A percentile compares a stretch with the other conserved stretches of the same genome.
Conservation (phyloP, 2,329 filamentous ascomycete species). For the Aspergillus fijiensis region DNA sequence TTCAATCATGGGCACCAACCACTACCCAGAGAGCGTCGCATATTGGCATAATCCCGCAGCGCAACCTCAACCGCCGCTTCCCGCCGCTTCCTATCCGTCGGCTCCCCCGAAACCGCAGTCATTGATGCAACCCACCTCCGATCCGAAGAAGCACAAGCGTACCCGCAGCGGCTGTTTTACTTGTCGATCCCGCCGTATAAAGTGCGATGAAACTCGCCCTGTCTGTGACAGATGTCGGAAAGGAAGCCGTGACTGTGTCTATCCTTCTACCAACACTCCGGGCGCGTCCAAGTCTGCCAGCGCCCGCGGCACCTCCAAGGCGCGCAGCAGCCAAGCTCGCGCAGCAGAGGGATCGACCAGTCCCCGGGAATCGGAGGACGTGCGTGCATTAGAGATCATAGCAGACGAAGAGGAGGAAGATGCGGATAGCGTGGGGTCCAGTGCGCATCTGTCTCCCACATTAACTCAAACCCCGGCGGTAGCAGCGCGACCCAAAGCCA, state of each 20-base stretch:
- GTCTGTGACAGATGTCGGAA: constrained; percentile 90
- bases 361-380: constrained; percentile 45
- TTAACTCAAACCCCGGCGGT: constrained; percentile 20
- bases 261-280: constrained; percentile 62
- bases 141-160: constrained; percentile 87
- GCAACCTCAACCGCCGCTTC: constrained; percentile 20
- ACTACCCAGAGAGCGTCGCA: constrained; percentile 45
- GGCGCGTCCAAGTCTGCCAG: constrained; percentile 40
- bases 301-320: constrained; percentile 45
- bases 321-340: constrained; percentile 42
- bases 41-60: constrained; percentile 43
- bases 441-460: constrained; percentile 24
- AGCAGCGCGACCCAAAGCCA: constrained; percentile 21
- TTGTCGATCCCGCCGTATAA: constrained; percentile 84
- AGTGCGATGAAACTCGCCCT: constrained; percentile 88
- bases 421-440: constrained; percentile 22
- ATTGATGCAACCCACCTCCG: constrained; percentile 40
- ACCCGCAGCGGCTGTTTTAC: constrained; percentile 94
- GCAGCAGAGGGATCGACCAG: constrained; percentile 56
- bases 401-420: constrained; percentile 47
- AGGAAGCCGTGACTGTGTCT: constrained; percentile 84
- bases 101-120: constrained; percentile 32
- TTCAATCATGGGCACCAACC: constrained; percentile 34
- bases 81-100: constrained; percentile 20
- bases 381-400: constrained; percentile 39